phyloP scores from a whole-genome alignment of 2,329 filamentous ascomycete genomes.

The Aspergillus novofumigatus region DNA sequence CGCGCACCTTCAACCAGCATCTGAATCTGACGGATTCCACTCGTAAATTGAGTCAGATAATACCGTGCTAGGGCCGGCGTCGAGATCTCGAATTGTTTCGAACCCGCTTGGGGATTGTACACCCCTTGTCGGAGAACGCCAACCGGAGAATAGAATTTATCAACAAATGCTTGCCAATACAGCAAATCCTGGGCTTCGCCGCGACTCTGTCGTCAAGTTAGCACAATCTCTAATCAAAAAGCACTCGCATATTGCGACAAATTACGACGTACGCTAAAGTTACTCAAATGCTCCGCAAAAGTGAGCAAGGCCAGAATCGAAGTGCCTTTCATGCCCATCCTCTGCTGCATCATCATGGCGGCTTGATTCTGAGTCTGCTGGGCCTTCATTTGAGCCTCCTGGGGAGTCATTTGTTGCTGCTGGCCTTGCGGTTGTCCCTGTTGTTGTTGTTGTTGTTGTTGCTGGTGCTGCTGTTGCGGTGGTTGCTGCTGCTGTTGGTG shows the following conservation, averaged over 20 bases:
- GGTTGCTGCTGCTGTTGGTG: slow-evolving; percentile 9
- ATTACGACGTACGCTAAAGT: slow-evolving; percentile 51
- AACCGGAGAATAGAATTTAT: slow-evolving; percentile 71
- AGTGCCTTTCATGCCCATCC: slow-evolving; percentile 37
- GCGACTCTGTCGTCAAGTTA: slow-evolving; percentile 41
- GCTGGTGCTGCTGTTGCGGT: slow-evolving; percentile 29
- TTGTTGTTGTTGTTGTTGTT: slow-evolving; percentile 28
- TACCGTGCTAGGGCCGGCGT: slow-evolving; percentile 79
- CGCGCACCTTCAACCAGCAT: slow-evolving; percentile 70
- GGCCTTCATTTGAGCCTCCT: slow-evolving; percentile 39
- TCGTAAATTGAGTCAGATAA: slow-evolving; percentile 84
- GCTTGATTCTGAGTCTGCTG: slow-evolving; percentile 36
- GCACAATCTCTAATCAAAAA: slow-evolving; percentile 2
- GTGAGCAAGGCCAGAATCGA: slow-evolving; percentile 52
- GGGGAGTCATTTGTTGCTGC: slow-evolving; percentile 36
- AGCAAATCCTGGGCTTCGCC: slow-evolving; percentile 64
- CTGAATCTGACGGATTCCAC: slow-evolving; percentile 80
- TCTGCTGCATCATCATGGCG: slow-evolving; percentile 37
- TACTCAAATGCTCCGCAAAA: slow-evolving; percentile 55
- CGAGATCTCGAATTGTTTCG: slow-evolving; percentile 83
- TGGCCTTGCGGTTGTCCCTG: slow-evolving; percentile 31
- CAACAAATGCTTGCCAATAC: slow-evolving; percentile 77
- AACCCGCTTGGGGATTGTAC: slow-evolving; percentile 49
- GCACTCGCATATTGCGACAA: background rate
- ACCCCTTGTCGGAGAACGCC: slow-evolving; percentile 75